Evolutionary conservation across 1,284 basidiomycete genomes (phyloP).

Genomic region (Ceratobasidium sp.): DNA sequence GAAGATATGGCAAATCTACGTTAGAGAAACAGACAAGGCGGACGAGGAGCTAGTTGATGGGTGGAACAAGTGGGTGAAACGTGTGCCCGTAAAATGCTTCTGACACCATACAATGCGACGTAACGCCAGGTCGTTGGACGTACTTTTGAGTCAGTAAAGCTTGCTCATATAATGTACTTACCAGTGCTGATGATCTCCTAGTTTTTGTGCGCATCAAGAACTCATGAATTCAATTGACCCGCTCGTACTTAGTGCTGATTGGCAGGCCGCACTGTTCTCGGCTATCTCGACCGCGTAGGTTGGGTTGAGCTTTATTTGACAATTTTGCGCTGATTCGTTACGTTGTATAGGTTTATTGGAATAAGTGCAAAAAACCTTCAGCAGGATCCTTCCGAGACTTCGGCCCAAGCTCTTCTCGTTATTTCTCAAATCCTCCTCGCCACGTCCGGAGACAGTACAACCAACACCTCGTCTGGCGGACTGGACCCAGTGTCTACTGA

Average conservation of each 20-base stretch:
- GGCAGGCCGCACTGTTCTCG: slow-evolving; percentile 23
- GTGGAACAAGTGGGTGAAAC: slow-evolving; percentile 22
- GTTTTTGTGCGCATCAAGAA: slow-evolving; percentile 23
- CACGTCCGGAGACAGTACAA: neutral
- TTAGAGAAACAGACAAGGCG: slow-evolving; percentile 6
- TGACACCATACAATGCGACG: neutral
- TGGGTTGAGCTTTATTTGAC: neutral
- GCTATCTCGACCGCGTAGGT: neutral
- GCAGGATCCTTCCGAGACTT: neutral
- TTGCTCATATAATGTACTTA: neutral
- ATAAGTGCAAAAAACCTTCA: neutral
- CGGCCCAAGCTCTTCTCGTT: neutral
- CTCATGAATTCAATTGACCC: no score
- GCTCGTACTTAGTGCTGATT: no score
- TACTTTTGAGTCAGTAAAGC: slow-evolving; percentile 19
- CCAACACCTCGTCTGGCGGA: neutral
- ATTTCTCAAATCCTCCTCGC: neutral
- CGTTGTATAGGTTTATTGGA: neutral
- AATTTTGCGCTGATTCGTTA: neutral
- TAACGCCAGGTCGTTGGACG: slow-evolving; percentile 3
- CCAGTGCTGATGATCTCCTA: neutral
- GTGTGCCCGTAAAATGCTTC: neutral
- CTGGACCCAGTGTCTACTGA: no score
- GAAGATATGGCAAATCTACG: slow-evolving; percentile 34
- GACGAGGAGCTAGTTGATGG: slow-evolving; percentile 35